Evolutionary conservation across 495 filamentous ascomycete genomes (phyloP).

Genomic region (Staphylotrichum longicolle): DNA sequence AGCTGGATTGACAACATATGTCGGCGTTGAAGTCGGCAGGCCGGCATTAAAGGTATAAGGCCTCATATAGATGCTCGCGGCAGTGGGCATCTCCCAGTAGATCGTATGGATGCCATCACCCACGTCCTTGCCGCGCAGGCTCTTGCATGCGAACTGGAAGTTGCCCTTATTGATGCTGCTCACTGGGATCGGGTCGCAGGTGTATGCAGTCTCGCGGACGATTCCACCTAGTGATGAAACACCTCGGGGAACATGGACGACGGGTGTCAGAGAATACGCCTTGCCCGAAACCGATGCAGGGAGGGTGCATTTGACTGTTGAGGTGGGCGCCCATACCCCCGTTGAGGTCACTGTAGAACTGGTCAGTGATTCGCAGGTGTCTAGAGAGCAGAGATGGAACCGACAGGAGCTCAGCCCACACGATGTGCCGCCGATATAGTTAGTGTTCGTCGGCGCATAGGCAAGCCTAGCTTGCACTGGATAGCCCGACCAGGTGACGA

Average conservation of each 20-base stretch:
- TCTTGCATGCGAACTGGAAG: constrained; percentile 16
- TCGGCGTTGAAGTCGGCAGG: constrained; percentile 11
- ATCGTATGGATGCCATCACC: constrained; percentile 13
- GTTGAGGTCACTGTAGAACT: too few species aligned
- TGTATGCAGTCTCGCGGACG: not conserved
- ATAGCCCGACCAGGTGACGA: not conserved
- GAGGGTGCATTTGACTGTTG: constrained; percentile 9
- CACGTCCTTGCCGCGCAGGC: not conserved
- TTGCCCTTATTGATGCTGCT: constrained; percentile 17
- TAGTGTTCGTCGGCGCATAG: constrained; percentile 16
- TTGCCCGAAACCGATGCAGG: constrained; percentile 16
- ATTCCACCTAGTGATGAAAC: not conserved
- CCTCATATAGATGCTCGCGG: constrained; percentile 11
- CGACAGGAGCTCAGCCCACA: constrained; percentile 4
- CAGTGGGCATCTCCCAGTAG: constrained; percentile 6
- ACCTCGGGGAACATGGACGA: not conserved
- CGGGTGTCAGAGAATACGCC: constrained; percentile 16
- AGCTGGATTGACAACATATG: constrained; percentile 14
- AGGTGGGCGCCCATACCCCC: not conserved
- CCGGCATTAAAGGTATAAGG: constrained; percentile 5
- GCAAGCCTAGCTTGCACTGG: not conserved
- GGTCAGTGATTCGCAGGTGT: too few species aligned
- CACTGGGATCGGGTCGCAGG: constrained; percentile 11
- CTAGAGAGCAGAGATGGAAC: too few species aligned
- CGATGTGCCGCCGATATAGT: constrained; percentile 16